Evolutionary conservation across 352 stramenopile genomes (phyloP), one percentile per base, ranked within the genome.

Genomic region (Peronospora farinosa): DNA sequence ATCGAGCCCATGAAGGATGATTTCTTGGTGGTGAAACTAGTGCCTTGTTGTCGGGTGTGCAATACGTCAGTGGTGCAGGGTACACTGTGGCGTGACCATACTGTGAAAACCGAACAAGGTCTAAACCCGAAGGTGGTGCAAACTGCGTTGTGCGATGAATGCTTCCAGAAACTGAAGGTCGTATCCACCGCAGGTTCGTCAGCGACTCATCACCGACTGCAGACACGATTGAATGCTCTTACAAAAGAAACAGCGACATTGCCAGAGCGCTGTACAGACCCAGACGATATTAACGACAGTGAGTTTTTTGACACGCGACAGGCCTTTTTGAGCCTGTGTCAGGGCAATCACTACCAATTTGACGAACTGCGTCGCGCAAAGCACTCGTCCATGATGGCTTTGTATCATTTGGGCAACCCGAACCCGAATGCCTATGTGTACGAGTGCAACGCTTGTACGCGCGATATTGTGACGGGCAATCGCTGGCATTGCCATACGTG

Each of bases 381-480:
- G 67, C 96, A 99, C 72, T 98, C 95, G 54, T 98, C 92, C 1
- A 99, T 99, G 96, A 99, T 99, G 96, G 95, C 98, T 21, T 59
- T 99, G 36, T 99, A 98, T 70, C 96, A 99, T 65, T 69, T 99
- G 17, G 96, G 97, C 61, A 98, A 99, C 50, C 89, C 96, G 42
- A 91, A 87, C 36, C 72, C 80, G 44, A 95, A 91, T 43, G 83
- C 77, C 9, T 92, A 91, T 49, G 74, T 93, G 41, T 92, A 92
- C 51, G 78, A 88, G 55, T 91, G 84, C 73, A 91, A 92, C 44
- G 51, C 78, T 16, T 96, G 86, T 57, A 89, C 77, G 9, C 68
- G 74, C 13, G 80, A 93, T 40, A 95, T 95, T 53, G 69, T 88
- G 12, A 65, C 57, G 15, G 85, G 85, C 32, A 94, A 88, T 36